These are phyloP conservation scores for Aspergillus sparsus DNA, from an alignment of 495 filamentous ascomycete genomes.

Conservation along the genomic window DNA sequence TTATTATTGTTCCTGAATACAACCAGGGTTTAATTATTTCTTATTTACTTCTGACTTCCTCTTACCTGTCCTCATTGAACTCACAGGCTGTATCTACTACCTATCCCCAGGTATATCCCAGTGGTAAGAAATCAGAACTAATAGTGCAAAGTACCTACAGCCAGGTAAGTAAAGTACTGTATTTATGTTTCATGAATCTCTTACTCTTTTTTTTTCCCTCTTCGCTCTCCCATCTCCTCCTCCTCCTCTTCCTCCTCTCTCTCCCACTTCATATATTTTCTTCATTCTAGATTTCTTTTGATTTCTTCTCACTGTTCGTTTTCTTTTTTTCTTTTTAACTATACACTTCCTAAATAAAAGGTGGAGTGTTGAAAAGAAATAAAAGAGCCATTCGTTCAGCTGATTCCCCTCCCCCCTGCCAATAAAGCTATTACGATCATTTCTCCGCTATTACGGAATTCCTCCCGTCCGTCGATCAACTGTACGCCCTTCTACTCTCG, in stretches of 20 bases:
- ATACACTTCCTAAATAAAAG: slow-evolving; percentile 11
- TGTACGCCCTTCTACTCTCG: slow-evolving; percentile 24
- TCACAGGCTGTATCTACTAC: not conserved
- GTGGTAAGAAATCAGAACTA: slow-evolving; percentile 1
- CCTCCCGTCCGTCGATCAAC: slow-evolving; percentile 28
- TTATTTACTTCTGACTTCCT: not conserved
- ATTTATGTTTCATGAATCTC: slow-evolving; percentile 8
- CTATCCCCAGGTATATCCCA: not conserved
- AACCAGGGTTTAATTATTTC: not conserved
- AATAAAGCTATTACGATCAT: slow-evolving; percentile 16
- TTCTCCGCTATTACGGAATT: slow-evolving; percentile 26
- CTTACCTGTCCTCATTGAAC: not conserved
- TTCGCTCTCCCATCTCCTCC: slow-evolving; percentile 4
- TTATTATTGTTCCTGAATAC: not conserved
- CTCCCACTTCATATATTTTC: slow-evolving; percentile 17
- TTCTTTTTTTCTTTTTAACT: not conserved
- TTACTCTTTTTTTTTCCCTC: slow-evolving; percentile 15
- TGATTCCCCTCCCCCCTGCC: slow-evolving; percentile 4
- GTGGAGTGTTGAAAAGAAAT: slow-evolving; percentile 12
- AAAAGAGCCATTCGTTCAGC: slow-evolving; percentile 17
- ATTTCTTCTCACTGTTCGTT: slow-evolving; percentile 7
- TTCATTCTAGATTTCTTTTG: slow-evolving; percentile 19
- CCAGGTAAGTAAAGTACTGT: slow-evolving; percentile 19
- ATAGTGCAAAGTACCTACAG: not conserved
- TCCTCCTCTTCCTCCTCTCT: slow-evolving; percentile 2